A percentile compares a stretch with the other conserved stretches of the same genome.
Evolutionary conservation across 805 yeast genomes (phyloP).

Genomic region (Candida arabinofermentans): DNA sequence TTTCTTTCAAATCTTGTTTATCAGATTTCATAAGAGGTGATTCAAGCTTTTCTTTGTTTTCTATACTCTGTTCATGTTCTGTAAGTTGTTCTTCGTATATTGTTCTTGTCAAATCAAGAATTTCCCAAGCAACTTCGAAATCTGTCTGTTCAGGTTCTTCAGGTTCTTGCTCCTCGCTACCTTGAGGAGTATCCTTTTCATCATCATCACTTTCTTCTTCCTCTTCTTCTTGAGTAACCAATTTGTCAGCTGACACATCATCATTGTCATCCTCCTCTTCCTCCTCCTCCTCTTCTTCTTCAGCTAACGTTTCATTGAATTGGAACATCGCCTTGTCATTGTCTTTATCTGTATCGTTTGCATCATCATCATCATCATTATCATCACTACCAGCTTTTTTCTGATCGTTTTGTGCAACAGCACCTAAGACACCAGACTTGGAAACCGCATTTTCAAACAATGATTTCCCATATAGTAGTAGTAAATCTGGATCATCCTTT

Average conservation of each 20-base stretch:
- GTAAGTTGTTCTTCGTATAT: constrained; percentile 48
- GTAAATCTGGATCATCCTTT: constrained; percentile 69
- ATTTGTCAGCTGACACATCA: constrained; percentile 19
- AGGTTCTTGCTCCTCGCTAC: constrained; percentile 22
- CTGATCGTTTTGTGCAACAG: constrained; percentile 20
- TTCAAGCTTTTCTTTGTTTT: constrained; percentile 1
- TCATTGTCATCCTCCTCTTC: constrained; percentile 17
- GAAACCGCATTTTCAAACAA: constrained; percentile 73
- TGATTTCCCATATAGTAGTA: constrained; percentile 75
- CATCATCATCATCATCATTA: constrained; percentile 30
- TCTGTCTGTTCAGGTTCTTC: constrained; percentile 56
- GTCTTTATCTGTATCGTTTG: constrained; percentile 29
- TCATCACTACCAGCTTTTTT: constrained; percentile 10
- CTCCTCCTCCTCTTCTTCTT: constrained; percentile 28
- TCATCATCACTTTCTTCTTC: constrained; percentile 20
- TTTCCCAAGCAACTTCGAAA: constrained; percentile 87
- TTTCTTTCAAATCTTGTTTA: constrained; percentile 18
- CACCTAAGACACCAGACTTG: constrained; percentile 75
- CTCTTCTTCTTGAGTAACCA: constrained; percentile 16
- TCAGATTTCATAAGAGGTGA: constrained; percentile 20
- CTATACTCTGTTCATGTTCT: constrained; percentile 12
- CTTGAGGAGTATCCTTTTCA: constrained; percentile 17
- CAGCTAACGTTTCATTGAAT: constrained; percentile 28
- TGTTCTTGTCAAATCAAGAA: constrained; percentile 72
- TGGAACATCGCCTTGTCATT: constrained; percentile 25